Evolutionary conservation across 768 basidiomycete species (phyloP).

Genomic region (Pisolithus tinctorius): DNA sequence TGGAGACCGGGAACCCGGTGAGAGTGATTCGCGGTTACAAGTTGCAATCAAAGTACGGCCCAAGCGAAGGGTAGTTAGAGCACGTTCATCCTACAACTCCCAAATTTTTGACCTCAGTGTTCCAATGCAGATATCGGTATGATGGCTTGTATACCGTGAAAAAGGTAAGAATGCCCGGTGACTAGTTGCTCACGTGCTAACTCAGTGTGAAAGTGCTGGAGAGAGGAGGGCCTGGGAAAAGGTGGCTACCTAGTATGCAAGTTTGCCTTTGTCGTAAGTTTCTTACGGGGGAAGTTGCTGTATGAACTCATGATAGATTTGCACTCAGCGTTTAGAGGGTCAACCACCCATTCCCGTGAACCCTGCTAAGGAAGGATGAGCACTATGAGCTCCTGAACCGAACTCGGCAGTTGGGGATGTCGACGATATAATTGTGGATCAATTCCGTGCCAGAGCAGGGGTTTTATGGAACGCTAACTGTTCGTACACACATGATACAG

Average conservation of each 20-base stretch:
- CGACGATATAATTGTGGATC: too few species aligned
- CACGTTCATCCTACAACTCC: neutral
- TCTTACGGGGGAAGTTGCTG: neutral
- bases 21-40: conserved; percentile 80
- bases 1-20: conserved; percentile 75
- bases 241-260: conserved; percentile 79
- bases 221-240: conserved; percentile 60
- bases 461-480: too few species aligned
- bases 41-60: conserved; percentile 63
- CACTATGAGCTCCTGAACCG: neutral
- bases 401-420: neutral
- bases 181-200: neutral
- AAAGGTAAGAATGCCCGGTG: conserved; percentile 36
- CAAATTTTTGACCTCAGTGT: neutral
- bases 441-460: too few species aligned
- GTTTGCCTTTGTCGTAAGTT: conserved; percentile 69
- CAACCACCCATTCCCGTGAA: conserved; percentile 21
- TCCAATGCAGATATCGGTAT: conserved; percentile 64
- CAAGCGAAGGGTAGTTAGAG: conserved; percentile 57
- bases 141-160: conserved; percentile 83
- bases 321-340: conserved; percentile 17
- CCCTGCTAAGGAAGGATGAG: conserved; percentile 1
- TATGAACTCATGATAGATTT: neutral
- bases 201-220: conserved; percentile 50
- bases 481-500: too few species aligned